Base-by-base conservation (phyloP, 2,329 filamentous ascomycete genomes). In the Fusarium liriodendri region DNA sequence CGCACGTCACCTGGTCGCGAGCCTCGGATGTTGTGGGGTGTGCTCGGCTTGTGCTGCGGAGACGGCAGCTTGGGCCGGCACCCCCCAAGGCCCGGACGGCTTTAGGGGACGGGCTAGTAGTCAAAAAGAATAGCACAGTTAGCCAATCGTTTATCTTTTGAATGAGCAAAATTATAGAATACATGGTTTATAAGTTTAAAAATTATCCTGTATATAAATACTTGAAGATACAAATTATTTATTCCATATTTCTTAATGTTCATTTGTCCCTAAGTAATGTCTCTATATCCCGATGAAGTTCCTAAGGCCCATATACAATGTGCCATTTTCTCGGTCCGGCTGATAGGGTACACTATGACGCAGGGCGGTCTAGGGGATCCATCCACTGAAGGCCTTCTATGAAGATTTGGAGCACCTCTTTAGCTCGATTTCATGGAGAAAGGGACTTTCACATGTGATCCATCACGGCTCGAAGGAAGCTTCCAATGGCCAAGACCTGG, bases 21-120 rank as follows among this genome's bases (percentile, higher is more conserved):
- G 72, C 72, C 72, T 75, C 72, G 72, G 72, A 72, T 74, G 71
- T 74, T 65, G 22, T 59, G 60, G 57, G 47, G 66, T 62, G 63
- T 65, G 50, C 69, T 75, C 72, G 73, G 73, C 73, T 76, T 72
- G 69, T 70, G 59, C 67, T 74, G 73, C 71, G 73, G 73, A 75
- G 73, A 71, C 62, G 70, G 58, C 61, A 66, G 55, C 29, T 59
- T 33, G 35, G 42, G n/a, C 61, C 66, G 66, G 66, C 40, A 42
- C 20, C 45, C 72, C 52, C 69, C 62, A 65, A n/a, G 25, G 47
- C 27, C 47, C 29, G 35, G 27, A 38, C 45, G 16, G 42, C 60
- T 71, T 62, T 54, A 69, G 58, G 65, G 55, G 54, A 20, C 47
- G 40, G 42, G 63, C 32, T 25, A 37, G 33, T 16, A 8, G 33